phyloP scores from a whole-genome alignment of 2,329 filamentous ascomycete genomes.

The Podosphaera leucotricha region DNA sequence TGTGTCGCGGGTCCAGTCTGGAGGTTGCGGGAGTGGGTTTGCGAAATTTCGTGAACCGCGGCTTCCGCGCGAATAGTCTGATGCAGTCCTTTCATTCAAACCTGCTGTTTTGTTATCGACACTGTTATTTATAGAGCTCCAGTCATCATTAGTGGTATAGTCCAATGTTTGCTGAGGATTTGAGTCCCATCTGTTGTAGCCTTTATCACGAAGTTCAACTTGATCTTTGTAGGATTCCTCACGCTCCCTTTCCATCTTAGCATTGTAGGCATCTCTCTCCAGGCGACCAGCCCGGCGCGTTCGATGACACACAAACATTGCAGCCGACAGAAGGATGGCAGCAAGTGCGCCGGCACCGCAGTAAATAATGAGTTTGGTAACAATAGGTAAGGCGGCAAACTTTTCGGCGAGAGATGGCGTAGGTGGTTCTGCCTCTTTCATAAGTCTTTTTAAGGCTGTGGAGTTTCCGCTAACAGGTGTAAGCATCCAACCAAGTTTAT shows the following conservation, averaged over 20 bases:
- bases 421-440: conserved; percentile 10
- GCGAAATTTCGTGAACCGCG: neutral
- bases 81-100: neutral
- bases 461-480: conserved; percentile 28
- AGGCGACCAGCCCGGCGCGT: conserved; percentile 27
- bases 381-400: conserved; percentile 26
- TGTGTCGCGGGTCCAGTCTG: neutral
- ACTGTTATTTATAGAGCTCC: neutral
- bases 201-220: conserved; percentile 13
- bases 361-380: conserved; percentile 30
- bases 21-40: neutral
- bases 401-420: conserved; percentile 25
- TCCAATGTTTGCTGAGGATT: neutral
- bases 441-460: conserved; percentile 24
- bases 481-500: conserved; percentile 3
- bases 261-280: conserved; percentile 22
- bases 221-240: conserved; percentile 11
- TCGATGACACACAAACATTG: conserved; percentile 29
- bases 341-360: conserved; percentile 23
- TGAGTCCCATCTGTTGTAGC: conserved; percentile 1
- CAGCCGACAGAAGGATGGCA: conserved; percentile 19
- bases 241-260: conserved; percentile 13
- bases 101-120: neutral
- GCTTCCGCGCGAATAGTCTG: neutral
- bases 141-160: neutral